Evolutionary conservation across 495 filamentous ascomycete genomes (phyloP).

Genomic region (Astrothelium macrocarpum): DNA sequence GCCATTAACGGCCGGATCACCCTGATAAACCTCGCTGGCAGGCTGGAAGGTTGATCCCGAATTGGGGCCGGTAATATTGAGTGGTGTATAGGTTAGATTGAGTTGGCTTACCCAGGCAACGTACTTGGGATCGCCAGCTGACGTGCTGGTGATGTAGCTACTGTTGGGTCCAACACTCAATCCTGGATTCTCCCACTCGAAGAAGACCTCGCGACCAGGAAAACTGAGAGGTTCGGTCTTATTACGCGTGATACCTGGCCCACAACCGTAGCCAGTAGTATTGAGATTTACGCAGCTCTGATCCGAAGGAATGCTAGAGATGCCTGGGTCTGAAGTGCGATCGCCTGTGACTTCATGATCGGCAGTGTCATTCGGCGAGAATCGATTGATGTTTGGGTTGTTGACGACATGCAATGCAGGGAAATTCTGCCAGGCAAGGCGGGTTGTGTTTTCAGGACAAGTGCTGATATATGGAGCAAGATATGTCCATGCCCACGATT

Average conservation of each 20-base stretch:
- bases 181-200: slow-evolving; percentile 67
- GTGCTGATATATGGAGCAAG: slow-evolving; percentile 75
- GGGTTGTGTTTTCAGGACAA: slow-evolving; percentile 65
- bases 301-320: slow-evolving; percentile 31
- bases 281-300: slow-evolving; percentile 45
- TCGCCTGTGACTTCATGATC: slow-evolving; percentile 47
- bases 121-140: slow-evolving; percentile 50
- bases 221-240: slow-evolving; percentile 59
- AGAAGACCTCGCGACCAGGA: slow-evolving; percentile 59
- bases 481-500: slow-evolving; percentile 81
- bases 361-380: slow-evolving; percentile 42
- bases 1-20: slow-evolving; percentile 63
- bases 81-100: slow-evolving; percentile 70
- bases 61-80: slow-evolving; percentile 46
- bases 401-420: slow-evolving; percentile 64
- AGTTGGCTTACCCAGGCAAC: slow-evolving; percentile 77
- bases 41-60: slow-evolving; percentile 65
- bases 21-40: slow-evolving; percentile 43
- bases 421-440: slow-evolving; percentile 83
- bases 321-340: slow-evolving; percentile 37
- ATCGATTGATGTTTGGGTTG: slow-evolving; percentile 60
- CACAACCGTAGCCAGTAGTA: slow-evolving; percentile 46
- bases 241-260: slow-evolving; percentile 56
- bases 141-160: slow-evolving; percentile 59
- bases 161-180: slow-evolving; percentile 67